Conservation (phyloP, 2,329 filamentous ascomycete species). For the Emericellopsis cladophorae region DNA sequence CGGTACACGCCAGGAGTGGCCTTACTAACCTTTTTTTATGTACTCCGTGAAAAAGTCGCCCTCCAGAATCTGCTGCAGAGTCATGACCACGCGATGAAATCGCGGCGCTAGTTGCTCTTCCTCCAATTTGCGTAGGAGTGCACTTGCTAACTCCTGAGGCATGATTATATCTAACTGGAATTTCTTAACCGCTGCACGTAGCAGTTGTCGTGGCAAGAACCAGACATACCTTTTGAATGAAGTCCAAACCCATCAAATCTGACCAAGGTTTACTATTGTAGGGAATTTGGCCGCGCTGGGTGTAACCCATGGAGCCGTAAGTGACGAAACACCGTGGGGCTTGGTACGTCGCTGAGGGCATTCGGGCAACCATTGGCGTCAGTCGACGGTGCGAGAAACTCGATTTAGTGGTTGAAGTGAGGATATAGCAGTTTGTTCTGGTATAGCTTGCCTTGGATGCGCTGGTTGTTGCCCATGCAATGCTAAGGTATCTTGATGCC, state of each 20-base stretch:
- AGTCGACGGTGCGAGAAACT: neutral
- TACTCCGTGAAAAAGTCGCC: constrained; percentile 72
- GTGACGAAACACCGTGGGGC: constrained; percentile 62
- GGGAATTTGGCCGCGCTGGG: constrained; percentile 59
- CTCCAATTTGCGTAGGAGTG: constrained; percentile 39
- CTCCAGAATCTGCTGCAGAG: constrained; percentile 57
- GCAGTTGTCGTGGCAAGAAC: neutral
- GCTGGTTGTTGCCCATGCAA: too few relatives aligned
- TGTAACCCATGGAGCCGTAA: constrained; percentile 52
- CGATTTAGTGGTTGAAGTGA: neutral
- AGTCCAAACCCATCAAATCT: constrained; percentile 49
- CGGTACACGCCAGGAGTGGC: neutral
- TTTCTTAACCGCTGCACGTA: neutral
- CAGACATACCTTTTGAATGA: constrained; percentile 50
- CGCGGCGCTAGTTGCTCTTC: constrained; percentile 17
- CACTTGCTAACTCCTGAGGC: constrained; percentile 46
- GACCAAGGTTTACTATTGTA: constrained; percentile 67
- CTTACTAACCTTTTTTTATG: constrained; percentile 57
- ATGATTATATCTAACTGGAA: constrained; percentile 57
- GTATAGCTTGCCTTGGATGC: neutral
- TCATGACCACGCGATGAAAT: constrained; percentile 62
- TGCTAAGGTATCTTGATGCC: too few relatives aligned
- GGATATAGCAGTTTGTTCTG: neutral
- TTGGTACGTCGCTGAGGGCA: constrained; percentile 34
- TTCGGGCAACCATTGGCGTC: constrained; percentile 30